phyloP scores from a whole-genome alignment of 805 yeast genomes.

The Ogataea paraovalis region DNA sequence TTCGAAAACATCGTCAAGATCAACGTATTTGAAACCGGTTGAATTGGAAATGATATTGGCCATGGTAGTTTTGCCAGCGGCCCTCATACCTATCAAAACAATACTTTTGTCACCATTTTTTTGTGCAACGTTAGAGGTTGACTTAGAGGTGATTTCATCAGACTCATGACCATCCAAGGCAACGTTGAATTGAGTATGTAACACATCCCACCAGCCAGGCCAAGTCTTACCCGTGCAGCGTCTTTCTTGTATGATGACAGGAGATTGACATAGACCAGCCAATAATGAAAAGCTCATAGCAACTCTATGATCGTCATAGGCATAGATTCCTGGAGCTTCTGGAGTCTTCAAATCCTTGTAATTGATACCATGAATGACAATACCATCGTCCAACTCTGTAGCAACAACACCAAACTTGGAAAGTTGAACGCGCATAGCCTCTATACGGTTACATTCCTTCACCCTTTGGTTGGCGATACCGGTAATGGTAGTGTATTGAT shows the following conservation, averaged over 20 bases:
- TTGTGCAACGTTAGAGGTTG: slow-evolving; percentile 15
- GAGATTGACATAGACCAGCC: slow-evolving; percentile 60
- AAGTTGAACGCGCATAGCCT: slow-evolving; percentile 87
- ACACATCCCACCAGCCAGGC: slow-evolving; percentile 99
- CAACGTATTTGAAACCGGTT: slow-evolving; percentile 66
- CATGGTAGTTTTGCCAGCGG: slow-evolving; percentile 90
- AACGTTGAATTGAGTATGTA: slow-evolving; percentile 65
- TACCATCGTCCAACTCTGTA: slow-evolving; percentile 87
- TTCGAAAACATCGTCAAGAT: slow-evolving; percentile 74
- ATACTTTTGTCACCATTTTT: slow-evolving; percentile 52
- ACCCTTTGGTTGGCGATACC: slow-evolving; percentile 99
- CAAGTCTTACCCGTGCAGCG: slow-evolving; percentile 95
- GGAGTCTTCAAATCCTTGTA: slow-evolving; percentile 54
- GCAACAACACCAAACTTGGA: slow-evolving; percentile 88
- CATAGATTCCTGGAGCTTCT: slow-evolving; percentile 52
- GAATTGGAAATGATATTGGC: slow-evolving; percentile 73
- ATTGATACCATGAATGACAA: slow-evolving; percentile 72
- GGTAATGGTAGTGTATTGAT: slow-evolving; percentile 66
- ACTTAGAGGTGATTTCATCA: slow-evolving; percentile 12
- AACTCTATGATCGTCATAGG: slow-evolving; percentile 96
- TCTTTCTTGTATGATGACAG: slow-evolving; percentile 78
- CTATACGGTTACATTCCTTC: slow-evolving; percentile 93
- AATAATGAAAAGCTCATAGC: slow-evolving; percentile 95
- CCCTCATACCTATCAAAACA: slow-evolving; percentile 93
- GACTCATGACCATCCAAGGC: slow-evolving; percentile 67